phyloP scores from a whole-genome alignment of 345 rosid species.

The Citrus unshiu region DNA sequence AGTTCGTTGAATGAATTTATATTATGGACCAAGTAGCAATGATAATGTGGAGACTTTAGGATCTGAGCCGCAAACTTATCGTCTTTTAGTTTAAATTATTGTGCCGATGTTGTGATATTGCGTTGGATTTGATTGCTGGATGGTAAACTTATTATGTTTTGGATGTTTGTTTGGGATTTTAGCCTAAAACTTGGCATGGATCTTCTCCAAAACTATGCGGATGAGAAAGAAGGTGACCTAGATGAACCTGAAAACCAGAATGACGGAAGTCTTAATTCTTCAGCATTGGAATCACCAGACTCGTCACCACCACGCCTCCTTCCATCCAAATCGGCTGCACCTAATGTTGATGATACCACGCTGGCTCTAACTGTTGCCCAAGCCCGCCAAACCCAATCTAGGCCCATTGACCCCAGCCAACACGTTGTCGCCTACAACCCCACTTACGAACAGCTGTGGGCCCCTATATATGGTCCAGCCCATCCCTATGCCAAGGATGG shows the following conservation, averaged over 20 bases:
- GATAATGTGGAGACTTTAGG: no score
- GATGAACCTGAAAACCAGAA: conserved; percentile 16
- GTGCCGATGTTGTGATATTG: no score
- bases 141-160: no score
- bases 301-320: conserved; percentile 79
- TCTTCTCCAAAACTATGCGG: conserved; percentile 42
- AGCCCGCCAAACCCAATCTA: conserved; percentile 43
- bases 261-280: conserved; percentile 26
- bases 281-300: conserved; percentile 40
- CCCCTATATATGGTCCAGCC: conserved; percentile 79
- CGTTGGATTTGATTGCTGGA: no score
- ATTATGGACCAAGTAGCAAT: no score
- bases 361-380: conserved; percentile 75
- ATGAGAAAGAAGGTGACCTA: conserved; percentile 32
- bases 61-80: no score
- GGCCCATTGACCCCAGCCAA: conserved; percentile 77
- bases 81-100: no score
- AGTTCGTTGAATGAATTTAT: no score
- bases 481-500: conserved; percentile 96
- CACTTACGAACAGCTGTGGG: conserved; percentile 88
- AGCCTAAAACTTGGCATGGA: conserved; percentile 34
- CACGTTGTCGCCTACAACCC: conserved; percentile 77
- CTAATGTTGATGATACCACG: conserved; percentile 81
- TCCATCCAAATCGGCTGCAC: conserved; percentile 78
- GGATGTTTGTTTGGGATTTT: no score